Evolutionary conservation across 495 filamentous ascomycete genomes (phyloP).

Genomic region (Articulospora tetracladia): DNA sequence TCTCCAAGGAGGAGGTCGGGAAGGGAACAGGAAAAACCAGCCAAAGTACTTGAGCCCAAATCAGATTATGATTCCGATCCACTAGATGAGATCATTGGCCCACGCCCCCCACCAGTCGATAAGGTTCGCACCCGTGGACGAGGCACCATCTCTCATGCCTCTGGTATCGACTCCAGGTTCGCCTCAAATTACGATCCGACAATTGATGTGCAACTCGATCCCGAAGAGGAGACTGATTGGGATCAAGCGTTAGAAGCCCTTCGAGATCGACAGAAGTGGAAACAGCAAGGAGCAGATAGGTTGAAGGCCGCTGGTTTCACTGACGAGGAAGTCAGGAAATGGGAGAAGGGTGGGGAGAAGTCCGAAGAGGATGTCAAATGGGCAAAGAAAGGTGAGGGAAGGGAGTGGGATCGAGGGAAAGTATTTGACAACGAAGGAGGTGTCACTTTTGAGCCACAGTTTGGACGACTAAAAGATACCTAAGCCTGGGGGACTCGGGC

Average conservation of each 20-base stretch:
- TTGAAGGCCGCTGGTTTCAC: slow-evolving; percentile 75
- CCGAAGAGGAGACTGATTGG: slow-evolving; percentile 68
- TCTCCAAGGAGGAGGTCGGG: slow-evolving; percentile 5
- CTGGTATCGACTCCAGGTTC: slow-evolving; percentile 80
- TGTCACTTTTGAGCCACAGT: slow-evolving; percentile 18
- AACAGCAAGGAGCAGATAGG: slow-evolving; percentile 70
- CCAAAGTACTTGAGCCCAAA: neutral
- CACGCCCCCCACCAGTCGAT: slow-evolving; percentile 55
- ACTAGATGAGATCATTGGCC: slow-evolving; percentile 76
- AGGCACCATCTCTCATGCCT: slow-evolving; percentile 52
- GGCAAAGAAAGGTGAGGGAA: slow-evolving; percentile 71
- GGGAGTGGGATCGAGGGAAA: slow-evolving; percentile 92
- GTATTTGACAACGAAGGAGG: slow-evolving; percentile 53
- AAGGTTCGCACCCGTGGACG: slow-evolving; percentile 67
- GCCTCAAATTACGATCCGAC: slow-evolving; percentile 71
- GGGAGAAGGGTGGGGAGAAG: slow-evolving; percentile 65
- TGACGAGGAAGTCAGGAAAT: slow-evolving; percentile 70
- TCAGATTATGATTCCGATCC: slow-evolving; percentile 62
- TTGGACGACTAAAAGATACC: slow-evolving; percentile 29
- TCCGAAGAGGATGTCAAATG: slow-evolving; percentile 73
- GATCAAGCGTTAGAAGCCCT: slow-evolving; percentile 76
- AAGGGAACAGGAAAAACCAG: neutral
- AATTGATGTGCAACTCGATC: slow-evolving; percentile 59
- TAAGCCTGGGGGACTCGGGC: neutral
- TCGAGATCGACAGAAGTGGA: slow-evolving; percentile 81